phyloP scores from a whole-genome alignment of 805 yeast species.

The Myxozyma vanderwaltii region DNA sequence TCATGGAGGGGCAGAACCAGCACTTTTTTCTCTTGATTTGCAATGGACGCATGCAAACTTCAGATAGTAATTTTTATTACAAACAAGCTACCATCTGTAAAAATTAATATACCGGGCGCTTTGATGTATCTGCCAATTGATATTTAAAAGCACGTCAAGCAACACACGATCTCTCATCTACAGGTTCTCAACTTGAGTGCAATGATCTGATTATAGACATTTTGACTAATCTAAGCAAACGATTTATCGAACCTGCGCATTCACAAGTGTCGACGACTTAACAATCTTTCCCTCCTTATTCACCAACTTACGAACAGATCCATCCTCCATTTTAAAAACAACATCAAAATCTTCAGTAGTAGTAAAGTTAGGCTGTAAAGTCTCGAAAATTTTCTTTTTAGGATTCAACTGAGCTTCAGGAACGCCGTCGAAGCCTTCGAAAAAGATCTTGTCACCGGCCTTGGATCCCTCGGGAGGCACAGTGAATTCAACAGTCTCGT shows the following conservation, averaged over 20 bases:
- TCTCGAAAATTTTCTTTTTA: conserved; percentile 97
- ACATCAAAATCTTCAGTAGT: conserved; percentile 78
- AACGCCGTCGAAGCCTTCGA: conserved; percentile 83
- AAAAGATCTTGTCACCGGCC: conserved; percentile 96
- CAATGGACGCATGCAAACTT: too few relatives aligned
- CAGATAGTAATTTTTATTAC: too few relatives aligned
- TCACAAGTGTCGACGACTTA: conserved; percentile 68
- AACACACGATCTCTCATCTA: too few relatives aligned
- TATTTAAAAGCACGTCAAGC: too few relatives aligned
- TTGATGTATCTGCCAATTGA: too few relatives aligned
- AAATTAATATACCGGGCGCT: too few relatives aligned
- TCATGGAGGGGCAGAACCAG: too few relatives aligned
- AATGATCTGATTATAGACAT: too few relatives aligned
- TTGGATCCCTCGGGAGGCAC: conserved; percentile 91
- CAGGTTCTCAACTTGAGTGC: too few relatives aligned
- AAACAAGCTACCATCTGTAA: too few relatives aligned
- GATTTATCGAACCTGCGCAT: conserved; percentile 74
- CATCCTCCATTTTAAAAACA: conserved; percentile 66
- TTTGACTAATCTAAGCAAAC: too few relatives aligned
- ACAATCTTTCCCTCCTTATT: conserved; percentile 78
- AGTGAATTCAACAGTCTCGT: conserved; percentile 80
- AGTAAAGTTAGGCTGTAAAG: conserved; percentile 86
- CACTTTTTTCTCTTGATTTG: too few relatives aligned
- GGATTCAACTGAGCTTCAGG: conserved; percentile 95
- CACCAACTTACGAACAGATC: conserved; percentile 63